phyloP scores from a whole-genome alignment of 768 basidiomycete genomes.

The Paxillus rubicundulus region DNA sequence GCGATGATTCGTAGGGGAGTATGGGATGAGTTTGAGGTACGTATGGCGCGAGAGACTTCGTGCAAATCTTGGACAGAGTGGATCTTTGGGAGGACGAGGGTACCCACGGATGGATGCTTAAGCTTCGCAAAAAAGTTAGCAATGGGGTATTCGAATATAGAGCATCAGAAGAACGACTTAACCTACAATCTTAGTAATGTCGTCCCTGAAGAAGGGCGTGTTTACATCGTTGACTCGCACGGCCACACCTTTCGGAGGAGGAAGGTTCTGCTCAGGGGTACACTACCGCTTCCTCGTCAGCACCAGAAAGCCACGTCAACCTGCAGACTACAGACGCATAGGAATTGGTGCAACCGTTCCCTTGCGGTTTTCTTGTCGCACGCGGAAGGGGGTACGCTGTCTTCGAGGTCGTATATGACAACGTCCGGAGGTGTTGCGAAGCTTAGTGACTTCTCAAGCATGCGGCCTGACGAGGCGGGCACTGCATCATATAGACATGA shows the following conservation, averaged over 20 bases:
- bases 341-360: constrained; percentile 50
- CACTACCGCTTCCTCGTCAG: constrained; percentile 24
- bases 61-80: constrained; percentile 67
- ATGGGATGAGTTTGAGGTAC: constrained; percentile 21
- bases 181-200: constrained; percentile 58
- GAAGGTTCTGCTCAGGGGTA: constrained; percentile 34
- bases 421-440: constrained; percentile 56
- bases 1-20: constrained; percentile 62
- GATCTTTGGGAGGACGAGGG: constrained; percentile 84
- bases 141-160: constrained; percentile 3
- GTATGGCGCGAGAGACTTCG: constrained; percentile 47
- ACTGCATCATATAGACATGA: constrained; percentile 39
- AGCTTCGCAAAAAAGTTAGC: constrained; percentile 36
- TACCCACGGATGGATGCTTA: constrained; percentile 45
- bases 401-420: constrained; percentile 87
- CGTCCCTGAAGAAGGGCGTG: constrained; percentile 64
- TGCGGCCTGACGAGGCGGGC: constrained; percentile 73
- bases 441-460: constrained; percentile 75
- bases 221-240: constrained; percentile 68
- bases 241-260: constrained; percentile 52
- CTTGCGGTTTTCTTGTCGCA: constrained; percentile 62
- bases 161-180: not conserved
- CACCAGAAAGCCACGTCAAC: constrained; percentile 1
- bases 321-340: constrained; percentile 41
- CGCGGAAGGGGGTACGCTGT: constrained; percentile 66